These are phyloP conservation scores for Pseudohyphozyma bogoriensis DNA, from an alignment of 768 basidiomycete species.

Conservation along the genomic window DNA sequence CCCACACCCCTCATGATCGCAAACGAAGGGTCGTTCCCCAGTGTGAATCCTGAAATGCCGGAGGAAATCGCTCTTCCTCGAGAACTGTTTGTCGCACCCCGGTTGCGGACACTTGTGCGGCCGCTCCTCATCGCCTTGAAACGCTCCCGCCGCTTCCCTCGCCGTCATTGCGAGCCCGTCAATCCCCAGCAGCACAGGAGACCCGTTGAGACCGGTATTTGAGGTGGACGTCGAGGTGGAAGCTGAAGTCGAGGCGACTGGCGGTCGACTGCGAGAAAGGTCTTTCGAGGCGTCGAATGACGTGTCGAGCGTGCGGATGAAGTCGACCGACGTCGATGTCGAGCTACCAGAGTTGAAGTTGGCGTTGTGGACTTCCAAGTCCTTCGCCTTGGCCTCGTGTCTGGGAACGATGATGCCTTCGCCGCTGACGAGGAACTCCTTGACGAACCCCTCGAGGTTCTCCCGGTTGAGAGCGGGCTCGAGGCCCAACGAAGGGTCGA, in stretches of 20 bases:
- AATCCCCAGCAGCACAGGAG: background rate
- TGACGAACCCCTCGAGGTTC: too few relatives aligned
- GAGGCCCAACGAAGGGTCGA: conserved; percentile 8
- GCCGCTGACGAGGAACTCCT: too few relatives aligned
- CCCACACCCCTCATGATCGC: conserved; percentile 58
- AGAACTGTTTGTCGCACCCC: conserved; percentile 69
- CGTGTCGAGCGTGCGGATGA: too few relatives aligned
- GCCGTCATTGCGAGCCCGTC: conserved; percentile 12
- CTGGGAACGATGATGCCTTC: too few relatives aligned
- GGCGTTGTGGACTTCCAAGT: background rate
- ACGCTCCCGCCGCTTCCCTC: conserved; percentile 15
- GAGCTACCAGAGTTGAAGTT: background rate
- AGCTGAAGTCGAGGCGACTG: background rate
- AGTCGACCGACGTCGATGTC: background rate
- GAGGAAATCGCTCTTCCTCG: conserved; percentile 68
- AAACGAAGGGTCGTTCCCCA: conserved; percentile 75
- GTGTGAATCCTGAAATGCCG: conserved; percentile 85
- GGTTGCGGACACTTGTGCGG: conserved; percentile 22
- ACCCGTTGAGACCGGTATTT: background rate
- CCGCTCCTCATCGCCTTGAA: conserved; percentile 23
- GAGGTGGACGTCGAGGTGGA: background rate
- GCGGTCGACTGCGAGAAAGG: background rate
- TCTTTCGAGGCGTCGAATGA: background rate
- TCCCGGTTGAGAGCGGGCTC: too few relatives aligned
- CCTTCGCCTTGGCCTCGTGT: background rate